phyloP scores from a whole-genome alignment of 225 moss, liverwort and hornwort genomes.

The Ulota crispa region DNA sequence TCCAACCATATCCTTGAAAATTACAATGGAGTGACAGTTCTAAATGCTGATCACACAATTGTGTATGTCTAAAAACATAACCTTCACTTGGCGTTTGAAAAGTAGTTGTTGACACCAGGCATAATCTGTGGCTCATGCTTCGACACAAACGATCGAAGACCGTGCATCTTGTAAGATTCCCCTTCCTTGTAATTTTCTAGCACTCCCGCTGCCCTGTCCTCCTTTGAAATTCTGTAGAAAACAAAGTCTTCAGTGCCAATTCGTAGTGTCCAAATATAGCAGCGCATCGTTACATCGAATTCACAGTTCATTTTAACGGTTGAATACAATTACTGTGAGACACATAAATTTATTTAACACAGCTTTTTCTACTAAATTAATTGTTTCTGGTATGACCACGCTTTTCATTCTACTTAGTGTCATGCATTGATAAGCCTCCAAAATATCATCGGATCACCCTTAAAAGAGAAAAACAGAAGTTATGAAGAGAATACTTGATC shows the following conservation, averaged over 20 bases:
- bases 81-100: slow-evolving; percentile 54
- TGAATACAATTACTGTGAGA: not conserved
- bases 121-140: slow-evolving; percentile 68
- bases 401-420: not conserved
- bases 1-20: slow-evolving; percentile 23
- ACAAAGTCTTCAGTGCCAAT: not conserved
- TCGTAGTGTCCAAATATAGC: not conserved
- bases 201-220: slow-evolving; percentile 84
- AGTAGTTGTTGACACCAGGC: slow-evolving; percentile 80
- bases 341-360: not conserved
- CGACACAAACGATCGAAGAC: slow-evolving; percentile 50
- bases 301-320: not conserved
- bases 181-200: slow-evolving; percentile 95
- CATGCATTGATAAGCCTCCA: not conserved
- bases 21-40: slow-evolving; percentile 10
- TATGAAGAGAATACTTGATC: not conserved
- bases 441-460: not conserved
- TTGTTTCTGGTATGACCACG: not conserved
- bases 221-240: slow-evolving; percentile 72
- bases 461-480: not conserved
- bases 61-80: slow-evolving; percentile 17
- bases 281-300: not conserved
- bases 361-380: not conserved
- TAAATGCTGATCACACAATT: slow-evolving; percentile 16
- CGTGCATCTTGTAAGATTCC: slow-evolving; percentile 70